Base-by-base conservation (phyloP, 1,284 basidiomycete genomes). In the Leccinum glutinopallens region DNA sequence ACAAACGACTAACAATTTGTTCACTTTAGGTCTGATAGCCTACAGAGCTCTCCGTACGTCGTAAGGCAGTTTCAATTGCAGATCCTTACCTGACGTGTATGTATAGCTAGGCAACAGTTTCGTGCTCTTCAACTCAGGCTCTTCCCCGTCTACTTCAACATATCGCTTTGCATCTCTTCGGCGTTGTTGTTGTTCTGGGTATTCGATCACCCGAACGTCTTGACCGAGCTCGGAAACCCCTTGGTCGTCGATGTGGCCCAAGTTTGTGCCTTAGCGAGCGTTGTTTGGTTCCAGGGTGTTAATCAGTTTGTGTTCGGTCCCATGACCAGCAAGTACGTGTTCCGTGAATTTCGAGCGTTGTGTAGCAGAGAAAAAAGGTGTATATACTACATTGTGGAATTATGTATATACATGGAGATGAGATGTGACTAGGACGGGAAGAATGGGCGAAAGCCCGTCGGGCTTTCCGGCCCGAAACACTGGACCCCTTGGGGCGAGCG, bases 111-210 rank as follows among this genome's bases (percentile, higher is more conserved):
- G 59, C 86, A 90, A 62, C 87, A 90, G 66, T 94, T 94, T 69
- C 86, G 89, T n/a, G 79, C 83, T 53, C 83, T 95, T 43, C 92
- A 94, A 74, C 86, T 90, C 70, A 83, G 83, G 69, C 84, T 84
- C 0, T 91, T 92, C 76, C 91, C 93, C 1, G 75, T 90, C 63
- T 94, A 92, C 78, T 94, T 94, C 71, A 75, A 83, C 32, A 75
- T 86, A 56, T 88, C 87, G 32, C 83, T 90, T 49, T 69, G 76
- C 19, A 77, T 90, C 39, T 83, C 87, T 19, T 79, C 83, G 0
- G 76, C 78, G 13, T 80, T 94, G 32, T 77, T 92, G 53, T 80
- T 78, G 9, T 78, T 85, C 41, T 93, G 92, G 86, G 80, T 85
- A 8, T 81, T 80, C 68, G 83, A 83, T 65, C 90, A 93, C 76